These are phyloP conservation scores for Tillandsia leiboldiana DNA, from an alignment of 176 grass and related monocot species.

Conservation along the genomic window DNA sequence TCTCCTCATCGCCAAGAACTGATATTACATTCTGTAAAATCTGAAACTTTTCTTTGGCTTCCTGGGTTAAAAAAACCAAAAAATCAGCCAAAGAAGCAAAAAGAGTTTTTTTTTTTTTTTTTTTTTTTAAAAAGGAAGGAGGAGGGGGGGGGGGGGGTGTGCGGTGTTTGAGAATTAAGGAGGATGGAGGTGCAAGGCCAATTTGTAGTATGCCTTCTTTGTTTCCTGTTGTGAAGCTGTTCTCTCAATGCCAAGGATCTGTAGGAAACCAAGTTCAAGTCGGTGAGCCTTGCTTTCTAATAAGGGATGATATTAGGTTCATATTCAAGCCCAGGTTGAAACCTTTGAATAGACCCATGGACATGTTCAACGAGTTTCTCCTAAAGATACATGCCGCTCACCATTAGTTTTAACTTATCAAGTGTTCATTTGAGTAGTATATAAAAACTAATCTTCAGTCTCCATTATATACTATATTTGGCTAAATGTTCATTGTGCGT, in stretches of 20 bases:
- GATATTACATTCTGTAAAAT: constrained; percentile 6
- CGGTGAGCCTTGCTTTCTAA: background rate
- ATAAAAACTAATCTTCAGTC: too few species aligned
- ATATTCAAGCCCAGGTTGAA: too few species aligned
- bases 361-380: too few species aligned
- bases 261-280: background rate
- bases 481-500: too few species aligned
- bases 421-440: too few species aligned
- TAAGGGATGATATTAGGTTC: background rate
- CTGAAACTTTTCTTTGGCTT: constrained; percentile 5
- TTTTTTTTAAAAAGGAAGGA: background rate
- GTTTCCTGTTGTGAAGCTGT: background rate
- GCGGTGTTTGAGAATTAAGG: too few species aligned
- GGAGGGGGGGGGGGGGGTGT: too few species aligned
- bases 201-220: background rate
- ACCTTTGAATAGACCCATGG: too few species aligned
- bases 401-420: too few species aligned
- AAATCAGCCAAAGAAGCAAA: background rate
- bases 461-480: too few species aligned
- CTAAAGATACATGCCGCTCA: too few species aligned
- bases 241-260: background rate
- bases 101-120: too few species aligned
- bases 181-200: background rate
- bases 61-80: background rate
- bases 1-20: constrained; percentile 1